Evolutionary conservation across 129 eudicot species (phyloP).

Genomic region (Gnaphalium uliginosum): DNA sequence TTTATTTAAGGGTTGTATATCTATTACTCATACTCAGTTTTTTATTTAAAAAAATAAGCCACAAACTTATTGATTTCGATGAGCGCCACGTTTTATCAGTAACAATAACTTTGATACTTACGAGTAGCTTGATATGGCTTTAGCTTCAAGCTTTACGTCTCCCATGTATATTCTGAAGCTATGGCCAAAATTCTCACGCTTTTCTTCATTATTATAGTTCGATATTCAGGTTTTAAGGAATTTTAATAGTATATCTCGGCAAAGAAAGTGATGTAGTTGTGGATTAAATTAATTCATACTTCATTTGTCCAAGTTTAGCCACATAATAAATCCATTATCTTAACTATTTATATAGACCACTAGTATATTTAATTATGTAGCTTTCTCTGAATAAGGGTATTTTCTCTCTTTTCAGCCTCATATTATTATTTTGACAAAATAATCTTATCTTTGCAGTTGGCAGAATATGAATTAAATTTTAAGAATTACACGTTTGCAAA

Average conservation of each 20-base stretch:
- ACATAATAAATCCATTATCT: constrained; percentile 29
- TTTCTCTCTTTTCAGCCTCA: constrained; percentile 27
- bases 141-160: background rate
- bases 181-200: constrained; percentile 7
- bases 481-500: constrained; percentile 17
- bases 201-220: constrained; percentile 14
- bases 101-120: background rate
- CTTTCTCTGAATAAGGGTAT: constrained; percentile 9
- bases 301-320: constrained; percentile 25
- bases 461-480: constrained; percentile 13
- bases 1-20: background rate
- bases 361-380: constrained; percentile 13
- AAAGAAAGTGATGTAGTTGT: constrained; percentile 21
- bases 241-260: constrained; percentile 6
- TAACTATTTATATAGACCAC: constrained; percentile 33
- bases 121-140: constrained; percentile 13
- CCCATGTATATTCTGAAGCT: constrained; percentile 1
- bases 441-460: constrained; percentile 27
- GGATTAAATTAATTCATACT: background rate
- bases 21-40: background rate
- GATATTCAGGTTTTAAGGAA: constrained; percentile 9
- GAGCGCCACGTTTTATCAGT: constrained; percentile 2
- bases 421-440: constrained; percentile 27
- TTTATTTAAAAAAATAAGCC: background rate
- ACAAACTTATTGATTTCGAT: constrained; percentile 12